These are phyloP conservation scores for Maudiozyma turicensis DNA, from an alignment of 805 yeast genomes.

Conservation along the genomic window DNA sequence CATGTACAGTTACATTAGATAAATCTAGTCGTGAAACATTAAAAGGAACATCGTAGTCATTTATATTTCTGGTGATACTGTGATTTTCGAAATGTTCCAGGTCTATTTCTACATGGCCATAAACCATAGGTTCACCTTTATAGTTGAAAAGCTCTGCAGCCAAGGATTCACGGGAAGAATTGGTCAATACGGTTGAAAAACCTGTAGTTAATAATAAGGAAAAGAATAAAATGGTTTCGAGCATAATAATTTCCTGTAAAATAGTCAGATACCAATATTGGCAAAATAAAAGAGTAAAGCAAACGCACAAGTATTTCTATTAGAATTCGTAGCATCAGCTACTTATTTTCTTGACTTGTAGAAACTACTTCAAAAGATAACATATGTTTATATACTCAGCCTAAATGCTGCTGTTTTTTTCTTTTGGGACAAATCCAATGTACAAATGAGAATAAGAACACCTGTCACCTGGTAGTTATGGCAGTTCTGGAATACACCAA, in stretches of 20 bases:
- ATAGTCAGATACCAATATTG: neutral
- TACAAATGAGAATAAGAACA: too few relatives aligned
- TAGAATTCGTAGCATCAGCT: too few relatives aligned
- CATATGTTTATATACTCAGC: too few relatives aligned
- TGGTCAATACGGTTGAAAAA: neutral
- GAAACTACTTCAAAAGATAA: too few relatives aligned
- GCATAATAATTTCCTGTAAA: neutral
- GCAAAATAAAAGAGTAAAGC: neutral
- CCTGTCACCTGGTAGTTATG: too few relatives aligned
- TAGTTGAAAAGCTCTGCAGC: neutral
- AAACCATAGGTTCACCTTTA: neutral
- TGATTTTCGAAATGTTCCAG: neutral
- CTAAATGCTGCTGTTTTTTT: too few relatives aligned
- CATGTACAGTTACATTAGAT: neutral
- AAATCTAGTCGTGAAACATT: neutral
- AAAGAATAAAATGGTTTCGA: neutral
- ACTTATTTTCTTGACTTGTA: too few relatives aligned
- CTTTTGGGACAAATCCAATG: too few relatives aligned
- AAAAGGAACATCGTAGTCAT: neutral
- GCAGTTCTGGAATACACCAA: too few relatives aligned
- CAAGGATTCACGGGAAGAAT: neutral
- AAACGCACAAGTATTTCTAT: neutral
- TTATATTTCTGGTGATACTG: neutral
- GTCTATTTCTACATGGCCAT: neutral
- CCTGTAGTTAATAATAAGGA: neutral